Evolutionary conservation across 2,329 filamentous ascomycete species (phyloP).

Genomic region (Kalaharituber pfeilii): DNA sequence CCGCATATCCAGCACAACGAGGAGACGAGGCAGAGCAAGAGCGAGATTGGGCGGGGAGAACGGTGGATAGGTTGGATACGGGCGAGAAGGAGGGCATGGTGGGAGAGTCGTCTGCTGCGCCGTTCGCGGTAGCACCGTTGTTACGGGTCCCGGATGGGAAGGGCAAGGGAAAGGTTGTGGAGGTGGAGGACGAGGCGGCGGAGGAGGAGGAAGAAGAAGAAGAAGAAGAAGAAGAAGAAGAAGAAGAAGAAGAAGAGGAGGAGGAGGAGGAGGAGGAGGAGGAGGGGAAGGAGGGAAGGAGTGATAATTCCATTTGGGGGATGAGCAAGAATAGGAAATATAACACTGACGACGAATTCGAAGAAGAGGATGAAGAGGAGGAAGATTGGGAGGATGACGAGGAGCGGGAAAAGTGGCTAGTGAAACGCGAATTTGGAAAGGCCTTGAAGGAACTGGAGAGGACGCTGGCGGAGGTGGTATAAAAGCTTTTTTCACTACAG

Average conservation of each 20-base stretch:
- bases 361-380: background rate
- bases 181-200: background rate
- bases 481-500: background rate
- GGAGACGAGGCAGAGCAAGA: background rate
- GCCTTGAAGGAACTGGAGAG: slow-evolving; percentile 4
- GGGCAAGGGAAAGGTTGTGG: background rate
- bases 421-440: background rate
- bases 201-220: background rate
- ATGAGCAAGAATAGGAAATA: background rate
- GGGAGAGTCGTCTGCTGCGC: no score
- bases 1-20: background rate
- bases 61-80: no score
- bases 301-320: background rate
- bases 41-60: no score
- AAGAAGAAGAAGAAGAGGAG: background rate
- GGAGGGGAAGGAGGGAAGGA: background rate
- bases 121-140: no score
- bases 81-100: no score
- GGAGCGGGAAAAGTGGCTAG: background rate
- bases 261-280: background rate
- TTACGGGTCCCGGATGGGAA: background rate
- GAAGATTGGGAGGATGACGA: slow-evolving; percentile 3
- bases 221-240: background rate
- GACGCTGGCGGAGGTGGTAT: background rate
- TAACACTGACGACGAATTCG: background rate